These are phyloP conservation scores for Fusarium sp. DNA, from an alignment of 2,329 filamentous ascomycete species.

Conservation along the genomic window DNA sequence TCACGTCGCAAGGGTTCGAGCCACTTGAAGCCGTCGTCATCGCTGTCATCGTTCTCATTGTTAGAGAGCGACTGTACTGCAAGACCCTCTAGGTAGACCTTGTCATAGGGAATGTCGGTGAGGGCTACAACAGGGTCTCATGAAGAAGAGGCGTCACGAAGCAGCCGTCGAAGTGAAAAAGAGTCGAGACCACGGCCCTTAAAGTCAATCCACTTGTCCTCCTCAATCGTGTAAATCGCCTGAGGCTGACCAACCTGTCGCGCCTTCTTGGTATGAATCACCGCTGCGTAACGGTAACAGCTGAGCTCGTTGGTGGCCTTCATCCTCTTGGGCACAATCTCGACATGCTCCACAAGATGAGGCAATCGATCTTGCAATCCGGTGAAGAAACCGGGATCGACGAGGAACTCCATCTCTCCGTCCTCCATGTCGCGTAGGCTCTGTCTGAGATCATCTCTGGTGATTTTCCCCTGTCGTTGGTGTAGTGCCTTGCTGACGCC, in stretches of 20 bases:
- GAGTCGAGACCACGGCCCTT: conserved; percentile 4
- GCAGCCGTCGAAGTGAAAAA: conserved; percentile 5
- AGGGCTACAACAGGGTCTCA: conserved; percentile 12
- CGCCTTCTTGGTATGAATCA: conserved; percentile 30
- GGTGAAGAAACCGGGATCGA: conserved; percentile 43
- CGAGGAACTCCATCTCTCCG: conserved; percentile 35
- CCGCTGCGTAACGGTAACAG: conserved; percentile 43
- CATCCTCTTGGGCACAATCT: conserved; percentile 45
- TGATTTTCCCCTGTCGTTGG: neutral
- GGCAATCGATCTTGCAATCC: conserved; percentile 20
- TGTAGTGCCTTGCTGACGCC: conserved; percentile 22
- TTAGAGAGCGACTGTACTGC: conserved; percentile 21
- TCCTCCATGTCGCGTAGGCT: conserved; percentile 25
- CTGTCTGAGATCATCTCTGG: conserved; percentile 10
- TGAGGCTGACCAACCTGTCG: neutral
- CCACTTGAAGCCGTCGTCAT: neutral
- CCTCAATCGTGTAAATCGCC: conserved; percentile 17
- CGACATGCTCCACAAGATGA: conserved; percentile 38
- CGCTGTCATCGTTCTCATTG: neutral
- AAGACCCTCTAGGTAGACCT: conserved; percentile 43
- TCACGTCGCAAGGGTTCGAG: neutral
- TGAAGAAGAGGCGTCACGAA: conserved; percentile 4
- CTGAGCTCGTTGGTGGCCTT: conserved; percentile 44
- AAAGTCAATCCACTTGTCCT: conserved; percentile 36
- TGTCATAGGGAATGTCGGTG: conserved; percentile 43